phyloP scores from a whole-genome alignment of 2,329 filamentous ascomycete species.

The Aspergillus pseudoglaucus region DNA sequence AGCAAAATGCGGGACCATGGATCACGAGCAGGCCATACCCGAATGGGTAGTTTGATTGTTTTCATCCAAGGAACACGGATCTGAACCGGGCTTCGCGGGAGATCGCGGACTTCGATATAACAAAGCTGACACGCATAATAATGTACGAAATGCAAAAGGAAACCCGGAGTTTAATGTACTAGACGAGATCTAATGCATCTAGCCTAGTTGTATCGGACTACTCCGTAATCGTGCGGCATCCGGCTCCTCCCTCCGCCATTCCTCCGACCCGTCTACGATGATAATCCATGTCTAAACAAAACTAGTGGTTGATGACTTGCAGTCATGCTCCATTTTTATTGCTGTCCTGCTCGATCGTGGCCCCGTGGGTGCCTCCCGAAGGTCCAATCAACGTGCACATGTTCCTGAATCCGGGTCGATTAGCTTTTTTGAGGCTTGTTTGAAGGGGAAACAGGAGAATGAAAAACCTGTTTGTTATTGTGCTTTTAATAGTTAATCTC shows the following conservation, averaged over 20 bases:
- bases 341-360: conserved; percentile 12
- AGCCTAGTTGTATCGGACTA: background rate
- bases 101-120: background rate
- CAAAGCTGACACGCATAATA: no score
- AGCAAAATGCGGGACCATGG: conserved; percentile 9
- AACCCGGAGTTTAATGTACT: no score
- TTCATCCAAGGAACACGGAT: background rate
- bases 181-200: no score
- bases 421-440: background rate
- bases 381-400: background rate
- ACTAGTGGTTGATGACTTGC: conserved; percentile 8
- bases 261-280: background rate
- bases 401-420: conserved; percentile 4
- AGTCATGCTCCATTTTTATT: conserved; percentile 5
- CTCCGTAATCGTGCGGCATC: background rate
- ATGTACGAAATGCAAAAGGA: no score
- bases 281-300: conserved; percentile 1
- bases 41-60: conserved; percentile 19
- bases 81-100: background rate
- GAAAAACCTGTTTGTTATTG: conserved; percentile 10
- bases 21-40: conserved; percentile 8
- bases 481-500: background rate
- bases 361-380: background rate
- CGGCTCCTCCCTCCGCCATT: background rate
- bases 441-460: background rate